phyloP scores from a whole-genome alignment of 2,329 filamentous ascomycete genomes.

The Podosphaera xanthii region DNA sequence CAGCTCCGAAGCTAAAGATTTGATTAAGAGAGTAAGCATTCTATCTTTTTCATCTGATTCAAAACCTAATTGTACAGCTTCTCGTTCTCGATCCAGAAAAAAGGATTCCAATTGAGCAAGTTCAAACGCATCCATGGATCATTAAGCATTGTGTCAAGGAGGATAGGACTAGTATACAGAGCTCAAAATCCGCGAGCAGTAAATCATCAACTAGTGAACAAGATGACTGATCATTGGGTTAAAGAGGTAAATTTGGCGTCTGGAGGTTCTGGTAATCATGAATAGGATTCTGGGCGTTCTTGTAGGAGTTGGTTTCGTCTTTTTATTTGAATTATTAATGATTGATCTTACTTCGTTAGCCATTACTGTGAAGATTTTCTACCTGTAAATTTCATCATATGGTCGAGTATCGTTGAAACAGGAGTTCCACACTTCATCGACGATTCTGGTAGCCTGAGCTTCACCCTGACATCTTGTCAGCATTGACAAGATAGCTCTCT shows the following conservation, averaged over 20 bases:
- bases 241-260: slow-evolving; percentile 9
- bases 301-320: slow-evolving; percentile 11
- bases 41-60: background rate
- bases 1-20: slow-evolving; percentile 68
- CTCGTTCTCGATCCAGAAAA: slow-evolving; percentile 87
- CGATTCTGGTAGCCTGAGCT: slow-evolving; percentile 62
- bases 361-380: background rate
- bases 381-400: slow-evolving; percentile 91
- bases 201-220: slow-evolving; percentile 10
- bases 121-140: slow-evolving; percentile 87
- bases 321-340: too few relatives aligned
- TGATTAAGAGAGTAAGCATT: slow-evolving; percentile 62
- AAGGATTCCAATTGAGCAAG: slow-evolving; percentile 69
- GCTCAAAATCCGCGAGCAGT: slow-evolving; percentile 16
- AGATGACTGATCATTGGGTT: slow-evolving; percentile 9
- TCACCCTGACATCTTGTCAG: slow-evolving; percentile 65
- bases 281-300: slow-evolving; percentile 5
- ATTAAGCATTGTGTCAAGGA: slow-evolving; percentile 58
- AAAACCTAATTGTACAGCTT: slow-evolving; percentile 25
- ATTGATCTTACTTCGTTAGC: background rate
- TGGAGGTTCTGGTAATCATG: slow-evolving; percentile 3
- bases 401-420: slow-evolving; percentile 86
- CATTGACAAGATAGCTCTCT: slow-evolving; percentile 60
- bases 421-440: slow-evolving; percentile 97
- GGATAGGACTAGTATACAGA: slow-evolving; percentile 18